Conservation (phyloP, 495 filamentous ascomycete genomes). For the Pyrenula massariospora region DNA sequence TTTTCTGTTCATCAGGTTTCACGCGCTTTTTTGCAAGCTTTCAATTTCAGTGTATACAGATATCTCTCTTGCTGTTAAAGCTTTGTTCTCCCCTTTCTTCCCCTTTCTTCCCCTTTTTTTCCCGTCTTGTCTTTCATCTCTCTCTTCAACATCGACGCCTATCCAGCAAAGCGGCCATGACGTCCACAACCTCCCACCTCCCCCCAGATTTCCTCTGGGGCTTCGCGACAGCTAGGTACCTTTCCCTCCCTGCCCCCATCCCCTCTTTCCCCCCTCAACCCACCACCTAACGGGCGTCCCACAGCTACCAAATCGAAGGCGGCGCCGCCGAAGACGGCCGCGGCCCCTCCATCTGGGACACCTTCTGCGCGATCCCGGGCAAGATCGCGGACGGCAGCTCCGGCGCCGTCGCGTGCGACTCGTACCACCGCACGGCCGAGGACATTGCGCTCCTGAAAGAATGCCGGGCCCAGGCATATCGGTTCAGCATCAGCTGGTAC, state of each 20-base stretch:
- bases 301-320: conserved; percentile 69
- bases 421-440: conserved; percentile 60
- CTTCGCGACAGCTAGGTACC: conserved; percentile 66
- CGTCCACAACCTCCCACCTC: conserved; percentile 28
- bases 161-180: too few relatives aligned
- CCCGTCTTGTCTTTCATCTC: too few relatives aligned
- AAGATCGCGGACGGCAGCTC: conserved; percentile 63
- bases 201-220: conserved; percentile 72
- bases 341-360: conserved; percentile 67
- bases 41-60: too few relatives aligned
- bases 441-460: conserved; percentile 62
- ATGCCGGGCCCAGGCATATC: conserved; percentile 52
- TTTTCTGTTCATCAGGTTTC: too few relatives aligned
- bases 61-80: too few relatives aligned
- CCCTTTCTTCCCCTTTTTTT: too few relatives aligned
- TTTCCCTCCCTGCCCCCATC: conserved; percentile 5
- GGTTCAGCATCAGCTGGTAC: conserved; percentile 68
- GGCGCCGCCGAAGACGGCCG: conserved; percentile 55
- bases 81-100: too few relatives aligned
- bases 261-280: conserved; percentile 1
- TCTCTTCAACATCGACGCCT: too few relatives aligned
- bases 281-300: conserved; percentile 1
- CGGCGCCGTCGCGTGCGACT: conserved; percentile 63
- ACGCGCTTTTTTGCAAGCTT: too few relatives aligned
- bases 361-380: conserved; percentile 59